phyloP scores from a whole-genome alignment of 345 rosid genomes.

The Ailanthus altissimus region DNA sequence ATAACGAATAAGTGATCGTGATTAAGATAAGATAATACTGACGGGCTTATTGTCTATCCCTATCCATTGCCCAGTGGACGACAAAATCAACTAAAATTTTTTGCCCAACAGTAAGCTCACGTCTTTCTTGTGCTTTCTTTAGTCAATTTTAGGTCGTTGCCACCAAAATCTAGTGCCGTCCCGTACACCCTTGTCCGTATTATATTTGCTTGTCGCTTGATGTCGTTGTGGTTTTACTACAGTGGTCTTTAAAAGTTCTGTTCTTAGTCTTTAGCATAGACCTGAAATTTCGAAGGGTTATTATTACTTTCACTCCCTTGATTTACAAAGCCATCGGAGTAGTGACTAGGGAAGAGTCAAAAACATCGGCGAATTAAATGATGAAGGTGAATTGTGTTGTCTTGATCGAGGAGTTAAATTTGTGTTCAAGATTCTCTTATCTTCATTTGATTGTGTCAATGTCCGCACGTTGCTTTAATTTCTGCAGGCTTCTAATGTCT shows the following conservation, averaged over 20 bases:
- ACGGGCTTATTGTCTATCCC: too few relatives aligned
- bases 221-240: not conserved
- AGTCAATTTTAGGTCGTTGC: too few relatives aligned
- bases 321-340: not conserved
- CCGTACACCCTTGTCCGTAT: too few relatives aligned
- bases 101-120: too few relatives aligned
- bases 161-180: too few relatives aligned
- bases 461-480: not conserved
- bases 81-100: too few relatives aligned
- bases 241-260: not conserved
- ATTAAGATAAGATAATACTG: too few relatives aligned
- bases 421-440: not conserved
- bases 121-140: too few relatives aligned
- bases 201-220: not conserved
- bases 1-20: too few relatives aligned
- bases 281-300: not conserved
- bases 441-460: not conserved
- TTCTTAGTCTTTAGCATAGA: not conserved
- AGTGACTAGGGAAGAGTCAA: not conserved
- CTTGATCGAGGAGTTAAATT: not conserved
- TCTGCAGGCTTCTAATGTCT: not conserved
- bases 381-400: not conserved
- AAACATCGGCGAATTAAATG: constrained; percentile 6
- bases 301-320: too few relatives aligned
- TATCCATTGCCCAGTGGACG: too few relatives aligned